phyloP scores from a whole-genome alignment of 2,329 filamentous ascomycete genomes.

The Gaeumannomyces tritici region DNA sequence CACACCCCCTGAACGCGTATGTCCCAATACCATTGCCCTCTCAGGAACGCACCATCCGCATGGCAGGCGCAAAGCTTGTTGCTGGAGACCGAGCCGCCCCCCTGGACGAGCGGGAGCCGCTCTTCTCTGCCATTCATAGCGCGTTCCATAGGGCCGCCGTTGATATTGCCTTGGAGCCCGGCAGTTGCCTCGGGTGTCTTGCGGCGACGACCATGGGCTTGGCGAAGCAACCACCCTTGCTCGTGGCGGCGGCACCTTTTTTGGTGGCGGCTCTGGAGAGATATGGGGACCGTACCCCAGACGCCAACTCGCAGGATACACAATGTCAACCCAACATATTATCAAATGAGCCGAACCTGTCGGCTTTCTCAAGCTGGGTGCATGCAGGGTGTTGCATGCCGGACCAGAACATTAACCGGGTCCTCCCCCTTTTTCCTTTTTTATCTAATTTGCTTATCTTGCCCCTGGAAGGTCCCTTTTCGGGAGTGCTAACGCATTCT shows the following conservation, averaged over 20 bases:
- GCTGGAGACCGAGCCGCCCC: not conserved
- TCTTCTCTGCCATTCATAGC: not conserved
- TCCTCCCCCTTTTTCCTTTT: not conserved
- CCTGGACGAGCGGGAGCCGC: not conserved
- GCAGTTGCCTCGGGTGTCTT: not conserved
- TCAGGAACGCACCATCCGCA: not conserved
- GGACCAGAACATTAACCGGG: slow-evolving; percentile 1
- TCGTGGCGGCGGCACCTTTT: too few relatives aligned
- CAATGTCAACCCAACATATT: not conserved
- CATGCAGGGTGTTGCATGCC: not conserved
- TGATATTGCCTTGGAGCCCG: not conserved
- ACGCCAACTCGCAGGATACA: not conserved
- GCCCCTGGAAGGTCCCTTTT: not conserved
- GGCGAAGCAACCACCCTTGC: too few relatives aligned
- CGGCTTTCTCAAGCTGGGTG: not conserved
- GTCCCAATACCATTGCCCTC: too few relatives aligned
- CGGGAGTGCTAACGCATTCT: not conserved
- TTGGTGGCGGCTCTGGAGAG: not conserved
- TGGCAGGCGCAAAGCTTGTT: not conserved
- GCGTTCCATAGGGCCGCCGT: not conserved
- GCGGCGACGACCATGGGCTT: not conserved
- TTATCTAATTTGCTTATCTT: not conserved
- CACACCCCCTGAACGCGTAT: not conserved
- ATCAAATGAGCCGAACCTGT: not conserved
- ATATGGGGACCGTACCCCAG: not conserved